phyloP scores from a whole-genome alignment of 1,284 basidiomycete genomes.

The Ustilago vetiveriae region DNA sequence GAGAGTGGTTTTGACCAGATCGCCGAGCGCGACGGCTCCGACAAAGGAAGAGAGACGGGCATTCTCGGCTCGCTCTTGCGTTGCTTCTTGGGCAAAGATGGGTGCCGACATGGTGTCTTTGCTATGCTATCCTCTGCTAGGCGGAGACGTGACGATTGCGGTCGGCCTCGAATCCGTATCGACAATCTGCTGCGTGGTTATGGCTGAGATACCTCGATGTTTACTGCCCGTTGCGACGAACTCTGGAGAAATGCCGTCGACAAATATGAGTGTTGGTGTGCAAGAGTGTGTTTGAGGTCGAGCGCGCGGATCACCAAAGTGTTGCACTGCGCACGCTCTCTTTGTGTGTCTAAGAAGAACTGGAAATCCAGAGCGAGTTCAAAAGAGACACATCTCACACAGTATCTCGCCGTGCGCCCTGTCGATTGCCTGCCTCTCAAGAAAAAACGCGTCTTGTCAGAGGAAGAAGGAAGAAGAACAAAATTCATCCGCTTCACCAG shows the following conservation, averaged over 20 bases:
- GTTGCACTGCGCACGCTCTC: constrained; percentile 14
- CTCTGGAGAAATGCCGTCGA: too few species aligned
- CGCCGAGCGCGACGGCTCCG: constrained; percentile 93
- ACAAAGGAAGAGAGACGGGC: constrained; percentile 96
- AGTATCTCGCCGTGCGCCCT: too few species aligned
- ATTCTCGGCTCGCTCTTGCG: constrained; percentile 98
- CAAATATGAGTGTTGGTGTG: too few species aligned
- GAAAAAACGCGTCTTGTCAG: too few species aligned
- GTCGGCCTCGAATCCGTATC: not conserved
- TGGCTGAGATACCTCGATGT: too few species aligned
- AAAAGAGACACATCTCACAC: not conserved
- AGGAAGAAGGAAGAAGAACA: constrained; percentile 45
- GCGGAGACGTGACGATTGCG: too few species aligned
- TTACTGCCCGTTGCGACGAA: too few species aligned
- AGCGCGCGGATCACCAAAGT: constrained; percentile 1
- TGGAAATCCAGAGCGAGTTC: too few species aligned
- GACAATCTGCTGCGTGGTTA: too few species aligned
- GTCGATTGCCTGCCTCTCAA: too few species aligned
- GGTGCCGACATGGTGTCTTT: constrained; percentile 63
- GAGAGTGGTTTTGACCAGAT: constrained; percentile 96
- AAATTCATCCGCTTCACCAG: constrained; percentile 1
- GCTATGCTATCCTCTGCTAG: too few species aligned
- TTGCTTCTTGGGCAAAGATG: constrained; percentile 73
- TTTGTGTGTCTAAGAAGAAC: not conserved
- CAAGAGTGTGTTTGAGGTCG: not conserved